Evolutionary conservation across 768 basidiomycete genomes (phyloP).

Genomic region (Tephrocybe sp.): DNA sequence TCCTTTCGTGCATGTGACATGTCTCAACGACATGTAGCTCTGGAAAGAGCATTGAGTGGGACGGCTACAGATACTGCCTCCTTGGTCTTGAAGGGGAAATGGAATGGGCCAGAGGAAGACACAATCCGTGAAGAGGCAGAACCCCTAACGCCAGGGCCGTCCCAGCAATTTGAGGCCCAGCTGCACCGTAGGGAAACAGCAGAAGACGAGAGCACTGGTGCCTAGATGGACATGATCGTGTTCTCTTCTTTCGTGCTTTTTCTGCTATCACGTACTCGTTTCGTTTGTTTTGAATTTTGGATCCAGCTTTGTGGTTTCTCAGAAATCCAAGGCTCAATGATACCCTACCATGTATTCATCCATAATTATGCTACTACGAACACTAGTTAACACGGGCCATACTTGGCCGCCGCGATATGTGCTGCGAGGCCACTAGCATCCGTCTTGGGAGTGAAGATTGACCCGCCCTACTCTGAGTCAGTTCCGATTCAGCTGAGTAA

Average conservation of each 20-base stretch:
- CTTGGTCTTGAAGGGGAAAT: constrained; percentile 23
- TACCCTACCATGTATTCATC: constrained; percentile 11
- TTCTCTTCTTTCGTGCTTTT: constrained; percentile 4
- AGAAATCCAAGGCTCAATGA: constrained; percentile 7
- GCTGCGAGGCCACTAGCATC: constrained; percentile 42
- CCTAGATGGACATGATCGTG: constrained; percentile 14
- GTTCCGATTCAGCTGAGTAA: background rate
- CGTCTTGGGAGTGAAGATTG: constrained; percentile 43
- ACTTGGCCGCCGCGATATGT: constrained; percentile 41
- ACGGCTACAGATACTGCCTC: constrained; percentile 27
- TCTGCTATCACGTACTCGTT: no score
- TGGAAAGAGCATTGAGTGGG: constrained; percentile 33
- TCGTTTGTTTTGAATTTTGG: no score
- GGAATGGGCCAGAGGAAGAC: constrained; percentile 31
- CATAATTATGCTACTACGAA: background rate
- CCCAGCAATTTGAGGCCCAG: constrained; percentile 20
- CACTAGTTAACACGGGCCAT: constrained; percentile 33
- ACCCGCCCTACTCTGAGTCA: constrained; percentile 30
- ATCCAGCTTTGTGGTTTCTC: no score
- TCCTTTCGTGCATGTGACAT: background rate
- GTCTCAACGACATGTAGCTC: constrained; percentile 18
- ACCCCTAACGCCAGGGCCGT: constrained; percentile 27
- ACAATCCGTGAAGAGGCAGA: constrained; percentile 34
- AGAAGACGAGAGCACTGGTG: constrained; percentile 21
- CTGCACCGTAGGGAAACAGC: constrained; percentile 27